Base-by-base conservation (phyloP, 805 yeast genomes). In the Brettanomyces custersianus region DNA sequence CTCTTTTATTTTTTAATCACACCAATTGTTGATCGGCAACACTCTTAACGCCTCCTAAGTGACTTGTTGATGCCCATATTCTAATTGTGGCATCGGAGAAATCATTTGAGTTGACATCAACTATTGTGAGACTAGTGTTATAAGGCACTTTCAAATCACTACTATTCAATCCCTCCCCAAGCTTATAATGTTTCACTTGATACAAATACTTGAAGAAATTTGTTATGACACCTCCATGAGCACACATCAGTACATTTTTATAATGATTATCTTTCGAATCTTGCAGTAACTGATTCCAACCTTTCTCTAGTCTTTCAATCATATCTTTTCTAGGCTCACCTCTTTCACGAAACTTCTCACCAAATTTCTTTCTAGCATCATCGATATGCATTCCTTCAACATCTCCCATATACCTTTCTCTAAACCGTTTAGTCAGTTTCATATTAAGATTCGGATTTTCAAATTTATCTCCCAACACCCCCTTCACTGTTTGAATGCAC, bases 221-320 rank as follows among this genome's bases (percentile, higher is more conserved):
- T 31, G 84, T 70, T 13, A 85, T 77, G 2, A 81, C 80, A 7
- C 94, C 94, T 16, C 95, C 95, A 53, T 85, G 95, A 11, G 86
- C 74, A 38, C 85, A 73, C 16, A 83, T 40, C 11, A 77, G 61
- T 2, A 80, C 67, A 46, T 81, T 82, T 34, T 56, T 57, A 37
- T 57, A 51, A 18, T 55, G 55, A 2, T 58, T 48, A 0, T 44
- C 45, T 3, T 54, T 46, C 3, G 69, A 56, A 20, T 59, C 61
- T 8, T 62, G 57, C 4, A 75, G 51, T 0, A 72, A 56, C 2
- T 40, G 35, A 17, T 63, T 54, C 63, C 80, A 68, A 34, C 67
- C 74, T 4, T 46, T 36, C 7, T 59, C 57, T 4, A 84, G 61
- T 38, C 94, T 63, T 1, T 40, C 51, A 20, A 68, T 47, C 37